Conservation (phyloP, 345 rosid genomes). For the Euphorbia pulcherrima region DNA sequence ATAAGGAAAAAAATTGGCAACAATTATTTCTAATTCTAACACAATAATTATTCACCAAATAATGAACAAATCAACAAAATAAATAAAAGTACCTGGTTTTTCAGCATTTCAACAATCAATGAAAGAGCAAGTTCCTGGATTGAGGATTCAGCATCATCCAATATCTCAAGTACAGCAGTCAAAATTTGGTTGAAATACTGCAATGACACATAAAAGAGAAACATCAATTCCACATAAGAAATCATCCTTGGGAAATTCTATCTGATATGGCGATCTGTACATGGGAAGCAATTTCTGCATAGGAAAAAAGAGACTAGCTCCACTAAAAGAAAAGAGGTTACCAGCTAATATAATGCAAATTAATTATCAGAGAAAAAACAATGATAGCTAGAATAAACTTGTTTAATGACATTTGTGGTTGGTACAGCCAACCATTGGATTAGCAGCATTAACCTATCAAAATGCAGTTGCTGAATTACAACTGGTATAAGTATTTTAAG, state of each 20-base stretch:
- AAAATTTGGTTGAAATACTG: conserved; percentile 98
- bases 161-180: conserved; percentile 89
- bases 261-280: background rate
- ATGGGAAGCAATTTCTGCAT: background rate
- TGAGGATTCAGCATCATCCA: conserved; percentile 68
- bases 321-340: background rate
- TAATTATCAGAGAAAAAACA: background rate
- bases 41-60: background rate
- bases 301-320: background rate
- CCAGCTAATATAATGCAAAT: too few relatives aligned
- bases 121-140: conserved; percentile 72
- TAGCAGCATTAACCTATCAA: background rate
- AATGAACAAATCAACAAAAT: background rate
- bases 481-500: background rate
- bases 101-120: conserved; percentile 78
- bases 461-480: background rate
- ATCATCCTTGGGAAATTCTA: background rate
- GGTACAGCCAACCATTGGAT: too few relatives aligned
- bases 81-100: conserved; percentile 59
- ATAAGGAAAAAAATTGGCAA: conserved; percentile 2
- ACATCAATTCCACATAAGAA: background rate
- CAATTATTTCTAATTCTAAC: background rate
- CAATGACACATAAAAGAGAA: conserved; percentile 6
- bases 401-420: background rate
- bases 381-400: background rate